Evolutionary conservation across 768 basidiomycete species (phyloP).

Genomic region (Bullera alba): DNA sequence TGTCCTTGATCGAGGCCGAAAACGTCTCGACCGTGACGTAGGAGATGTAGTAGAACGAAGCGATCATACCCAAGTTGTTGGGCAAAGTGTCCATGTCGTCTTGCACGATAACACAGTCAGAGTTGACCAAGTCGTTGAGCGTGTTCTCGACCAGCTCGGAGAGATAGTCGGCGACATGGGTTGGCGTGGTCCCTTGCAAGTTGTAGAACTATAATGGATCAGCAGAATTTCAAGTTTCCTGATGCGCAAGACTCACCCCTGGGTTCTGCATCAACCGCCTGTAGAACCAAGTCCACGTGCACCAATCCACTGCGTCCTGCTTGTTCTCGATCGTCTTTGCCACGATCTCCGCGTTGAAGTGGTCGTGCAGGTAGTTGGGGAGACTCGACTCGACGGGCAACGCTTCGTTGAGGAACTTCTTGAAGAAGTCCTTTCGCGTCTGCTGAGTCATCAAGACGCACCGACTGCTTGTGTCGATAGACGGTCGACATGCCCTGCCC

Average conservation of each 20-base stretch:
- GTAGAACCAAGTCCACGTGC: conserved; percentile 98
- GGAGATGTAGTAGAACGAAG: conserved; percentile 52
- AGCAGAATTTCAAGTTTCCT: not conserved
- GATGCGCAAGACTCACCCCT: conserved; percentile 25
- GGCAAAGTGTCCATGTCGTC: conserved; percentile 80
- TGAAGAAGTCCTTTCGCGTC: conserved; percentile 97
- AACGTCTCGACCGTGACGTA: conserved; percentile 97
- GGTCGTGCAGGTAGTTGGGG: conserved; percentile 87
- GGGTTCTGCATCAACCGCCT: conserved; percentile 96
- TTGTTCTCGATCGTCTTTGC: conserved; percentile 99
- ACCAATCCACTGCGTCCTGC: conserved; percentile 83
- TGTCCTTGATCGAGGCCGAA: conserved; percentile 86
- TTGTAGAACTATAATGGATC: conserved; percentile 40
- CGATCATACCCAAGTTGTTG: conserved; percentile 97
- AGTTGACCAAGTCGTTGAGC: conserved; percentile 79
- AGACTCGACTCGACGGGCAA: conserved; percentile 93
- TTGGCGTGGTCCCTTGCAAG: conserved; percentile 79
- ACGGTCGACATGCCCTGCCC: conserved; percentile 90
- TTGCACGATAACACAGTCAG: conserved; percentile 87
- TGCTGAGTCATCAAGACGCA: conserved; percentile 97
- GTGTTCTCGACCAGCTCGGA: conserved; percentile 95
- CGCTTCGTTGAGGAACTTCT: conserved; percentile 96
- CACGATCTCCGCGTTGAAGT: conserved; percentile 96
- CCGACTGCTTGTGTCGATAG: conserved; percentile 77
- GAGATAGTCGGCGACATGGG: conserved; percentile 88